These are phyloP conservation scores for Haplosporangium sp. DNA, from an alignment of 371 early-diverging fungal genomes.

Conservation along the genomic window DNA sequence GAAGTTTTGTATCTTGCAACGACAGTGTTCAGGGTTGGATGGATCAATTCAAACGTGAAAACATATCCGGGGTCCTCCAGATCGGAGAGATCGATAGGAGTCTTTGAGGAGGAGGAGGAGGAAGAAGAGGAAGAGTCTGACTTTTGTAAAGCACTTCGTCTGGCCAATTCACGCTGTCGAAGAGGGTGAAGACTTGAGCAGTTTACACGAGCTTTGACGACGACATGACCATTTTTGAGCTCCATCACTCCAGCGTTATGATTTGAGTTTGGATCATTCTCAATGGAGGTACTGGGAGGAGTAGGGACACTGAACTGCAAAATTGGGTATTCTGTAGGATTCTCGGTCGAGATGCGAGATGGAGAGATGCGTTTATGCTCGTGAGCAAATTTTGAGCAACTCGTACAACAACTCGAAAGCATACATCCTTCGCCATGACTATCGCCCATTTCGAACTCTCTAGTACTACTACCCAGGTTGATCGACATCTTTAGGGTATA, in stretches of 20 bases:
- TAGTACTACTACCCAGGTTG: constrained; percentile 25
- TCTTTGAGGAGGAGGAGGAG: background rate
- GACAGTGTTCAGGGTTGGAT: constrained; percentile 27
- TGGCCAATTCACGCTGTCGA: constrained; percentile 36
- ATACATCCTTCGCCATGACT: constrained; percentile 22
- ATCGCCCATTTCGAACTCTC: background rate
- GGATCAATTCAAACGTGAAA: constrained; percentile 42
- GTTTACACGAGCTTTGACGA: constrained; percentile 33
- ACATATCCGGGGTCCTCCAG: constrained; percentile 47
- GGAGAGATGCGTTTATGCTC: constrained; percentile 17
- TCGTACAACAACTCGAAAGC: constrained; percentile 18
- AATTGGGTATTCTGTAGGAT: constrained; percentile 23
- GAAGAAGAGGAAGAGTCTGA: background rate
- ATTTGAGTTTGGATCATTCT: background rate
- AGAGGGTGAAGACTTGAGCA: constrained; percentile 49
- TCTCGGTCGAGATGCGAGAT: constrained; percentile 8
- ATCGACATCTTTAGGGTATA: constrained; percentile 26
- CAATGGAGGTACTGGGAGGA: background rate
- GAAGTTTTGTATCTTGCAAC: constrained; percentile 24
- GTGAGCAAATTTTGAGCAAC: constrained; percentile 21
- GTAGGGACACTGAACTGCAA: constrained; percentile 29
- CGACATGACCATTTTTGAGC: constrained; percentile 18
- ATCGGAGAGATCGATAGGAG: constrained; percentile 15
- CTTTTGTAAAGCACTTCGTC: constrained; percentile 3
- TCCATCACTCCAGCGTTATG: constrained; percentile 25